Conservation (phyloP, 1,139 yeast species). For the Geotrichum fermentans region DNA sequence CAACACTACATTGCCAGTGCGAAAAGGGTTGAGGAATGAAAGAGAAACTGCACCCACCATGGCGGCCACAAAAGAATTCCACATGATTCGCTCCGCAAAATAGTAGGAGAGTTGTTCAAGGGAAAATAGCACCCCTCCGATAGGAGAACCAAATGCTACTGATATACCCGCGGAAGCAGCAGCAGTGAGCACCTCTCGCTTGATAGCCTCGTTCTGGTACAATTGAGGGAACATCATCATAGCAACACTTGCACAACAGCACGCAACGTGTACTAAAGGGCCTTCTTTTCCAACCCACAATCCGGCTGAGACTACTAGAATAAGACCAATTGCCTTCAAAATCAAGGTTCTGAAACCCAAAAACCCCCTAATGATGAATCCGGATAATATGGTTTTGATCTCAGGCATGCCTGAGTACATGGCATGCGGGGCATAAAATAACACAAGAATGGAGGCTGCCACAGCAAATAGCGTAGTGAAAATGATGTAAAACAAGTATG, state of each 20-base stretch:
- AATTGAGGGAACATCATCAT: constrained; percentile 38
- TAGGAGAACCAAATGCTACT: constrained; percentile 90
- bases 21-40: constrained; percentile 57
- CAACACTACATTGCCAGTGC: constrained; percentile 52
- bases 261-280: constrained; percentile 82
- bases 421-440: constrained; percentile 43
- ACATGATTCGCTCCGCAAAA: constrained; percentile 61
- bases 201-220: constrained; percentile 37
- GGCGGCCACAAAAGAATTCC: constrained; percentile 79
- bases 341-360: constrained; percentile 47
- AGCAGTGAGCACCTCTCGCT: constrained; percentile 67
- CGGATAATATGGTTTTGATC: constrained; percentile 42
- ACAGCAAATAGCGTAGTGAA: constrained; percentile 37
- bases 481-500: constrained; percentile 38
- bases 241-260: constrained; percentile 53
- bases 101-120: constrained; percentile 67
- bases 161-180: constrained; percentile 93
- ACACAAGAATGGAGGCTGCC: constrained; percentile 38
- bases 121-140: constrained; percentile 88
- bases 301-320: constrained; percentile 73
- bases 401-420: constrained; percentile 69
- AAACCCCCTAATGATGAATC: constrained; percentile 39
- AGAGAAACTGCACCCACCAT: constrained; percentile 66
- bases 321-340: constrained; percentile 51
- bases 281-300: constrained; percentile 92